phyloP scores from a whole-genome alignment of 306 rosid species.

The Ceratonia siliqua region DNA sequence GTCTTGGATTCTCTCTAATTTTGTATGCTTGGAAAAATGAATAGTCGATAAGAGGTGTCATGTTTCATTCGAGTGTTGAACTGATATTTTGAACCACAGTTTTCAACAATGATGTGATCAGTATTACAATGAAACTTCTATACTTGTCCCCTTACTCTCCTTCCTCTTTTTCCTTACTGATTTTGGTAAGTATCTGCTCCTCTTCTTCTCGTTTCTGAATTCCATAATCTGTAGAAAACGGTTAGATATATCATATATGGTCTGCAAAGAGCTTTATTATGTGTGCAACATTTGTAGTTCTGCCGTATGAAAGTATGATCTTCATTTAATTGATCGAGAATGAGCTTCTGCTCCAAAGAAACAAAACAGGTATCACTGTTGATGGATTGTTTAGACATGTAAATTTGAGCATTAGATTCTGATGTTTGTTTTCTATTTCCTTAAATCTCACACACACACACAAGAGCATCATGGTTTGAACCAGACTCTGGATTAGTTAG shows the following conservation, averaged over 20 bases:
- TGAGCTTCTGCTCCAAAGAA: neutral
- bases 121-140: constrained; percentile 29
- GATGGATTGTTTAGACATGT: neutral
- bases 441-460: neutral
- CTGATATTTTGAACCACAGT: constrained; percentile 27
- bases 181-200: too few species aligned
- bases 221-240: constrained; percentile 10
- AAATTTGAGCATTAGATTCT: neutral
- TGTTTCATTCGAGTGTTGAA: constrained; percentile 2
- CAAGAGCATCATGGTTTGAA: neutral
- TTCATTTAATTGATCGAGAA: neutral
- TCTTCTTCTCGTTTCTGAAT: neutral
- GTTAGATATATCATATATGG: neutral
- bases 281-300: neutral
- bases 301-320: too few species aligned
- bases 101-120: constrained; percentile 39
- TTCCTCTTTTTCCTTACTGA: neutral
- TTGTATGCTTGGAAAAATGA: constrained; percentile 92
- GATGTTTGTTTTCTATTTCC: neutral
- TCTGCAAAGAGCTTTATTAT: neutral
- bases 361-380: neutral
- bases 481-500: neutral
- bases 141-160: neutral
- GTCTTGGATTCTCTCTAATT: constrained; percentile 75
- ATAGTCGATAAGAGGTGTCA: constrained; percentile 32